phyloP scores from a whole-genome alignment of 176 grass and related monocot genomes.

The Ensete ventricosum region DNA sequence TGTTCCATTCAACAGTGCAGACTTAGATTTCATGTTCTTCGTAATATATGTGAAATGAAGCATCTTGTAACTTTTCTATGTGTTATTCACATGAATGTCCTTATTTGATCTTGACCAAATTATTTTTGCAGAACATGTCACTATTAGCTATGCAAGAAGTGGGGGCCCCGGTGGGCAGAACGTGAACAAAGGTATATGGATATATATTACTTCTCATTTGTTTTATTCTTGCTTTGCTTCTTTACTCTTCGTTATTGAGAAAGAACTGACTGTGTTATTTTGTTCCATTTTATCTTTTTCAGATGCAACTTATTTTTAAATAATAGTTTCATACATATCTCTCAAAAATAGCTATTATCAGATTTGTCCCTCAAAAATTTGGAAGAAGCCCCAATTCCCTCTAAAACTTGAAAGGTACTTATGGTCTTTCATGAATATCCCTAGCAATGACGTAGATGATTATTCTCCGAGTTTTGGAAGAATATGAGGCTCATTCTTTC shows the following conservation, averaged over 20 bases:
- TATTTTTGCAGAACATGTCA: slow-evolving; percentile 60
- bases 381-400: not conserved
- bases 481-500: not conserved
- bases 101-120: slow-evolving; percentile 23
- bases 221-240: not conserved
- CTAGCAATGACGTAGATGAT: too few species aligned
- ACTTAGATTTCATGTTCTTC: too few species aligned
- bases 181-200: slow-evolving; percentile 77
- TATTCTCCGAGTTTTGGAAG: not conserved
- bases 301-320: not conserved
- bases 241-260: not conserved
- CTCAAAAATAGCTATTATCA: too few species aligned
- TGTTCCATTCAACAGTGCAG: too few species aligned
- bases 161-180: slow-evolving; percentile 94
- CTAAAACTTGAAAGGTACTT: not conserved
- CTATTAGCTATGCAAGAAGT: slow-evolving; percentile 93
- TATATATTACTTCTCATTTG: not conserved
- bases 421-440: too few species aligned
- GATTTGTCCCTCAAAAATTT: not conserved
- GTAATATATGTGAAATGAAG: too few species aligned
- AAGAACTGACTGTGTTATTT: not conserved
- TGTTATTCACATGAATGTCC: too few species aligned
- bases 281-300: not conserved
- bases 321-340: not conserved
- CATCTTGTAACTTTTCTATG: too few species aligned